Base-by-base conservation (phyloP, 2,329 filamentous ascomycete species). In the Alternaria ethzedia region DNA sequence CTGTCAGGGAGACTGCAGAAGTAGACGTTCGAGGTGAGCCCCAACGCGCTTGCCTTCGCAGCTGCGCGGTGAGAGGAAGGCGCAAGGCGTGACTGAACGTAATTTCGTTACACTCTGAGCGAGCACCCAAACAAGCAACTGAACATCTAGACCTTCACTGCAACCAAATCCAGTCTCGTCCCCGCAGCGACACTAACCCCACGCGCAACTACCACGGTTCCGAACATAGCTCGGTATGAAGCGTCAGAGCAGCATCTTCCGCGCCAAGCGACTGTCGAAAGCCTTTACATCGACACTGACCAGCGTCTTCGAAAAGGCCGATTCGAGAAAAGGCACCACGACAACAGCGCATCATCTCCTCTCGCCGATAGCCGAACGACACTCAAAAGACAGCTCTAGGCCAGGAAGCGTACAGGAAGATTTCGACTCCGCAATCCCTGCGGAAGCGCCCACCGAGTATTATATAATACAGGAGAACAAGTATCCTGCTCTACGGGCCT, bases 401-500 rank as follows among this genome's bases (percentile, higher is more conserved):
- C 13, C 21, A 8, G 25, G 10, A 41, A 54, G 56, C 32, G 15
- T 64, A 11, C 61, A 67, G 51, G 45, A 66, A 20, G 54, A 63
- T 23, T 56, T 65, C 21, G 25, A 66, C 21, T 56, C 43, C 5
- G 43, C 41, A 2, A 46, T 57, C 11, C 61, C 51, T 13, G 66
- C 41, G 13, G 66, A 70, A 46, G 32, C 51, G 11, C 61, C 63
- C 6, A 70, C 68, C 7, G 58, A 63, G 3, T 41, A 62, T 15
- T 56, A 49, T 21, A 47, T 70, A 21, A 66, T 68, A 25, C 51
- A 47, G 5, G 57, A 67, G 11, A 63, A 69, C 47, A 47, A 54
- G 45, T 68, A 68, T 28, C 68, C 66, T 6, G 46, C 32, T 47
- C 13, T 70, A 3, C 64, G 66, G 13, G 58, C 66, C 13, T 43